A percentile compares a stretch with the other conserved stretches of the same genome.
phyloP scores from a whole-genome alignment of 768 basidiomycete genomes.

The Boletus speciosus region DNA sequence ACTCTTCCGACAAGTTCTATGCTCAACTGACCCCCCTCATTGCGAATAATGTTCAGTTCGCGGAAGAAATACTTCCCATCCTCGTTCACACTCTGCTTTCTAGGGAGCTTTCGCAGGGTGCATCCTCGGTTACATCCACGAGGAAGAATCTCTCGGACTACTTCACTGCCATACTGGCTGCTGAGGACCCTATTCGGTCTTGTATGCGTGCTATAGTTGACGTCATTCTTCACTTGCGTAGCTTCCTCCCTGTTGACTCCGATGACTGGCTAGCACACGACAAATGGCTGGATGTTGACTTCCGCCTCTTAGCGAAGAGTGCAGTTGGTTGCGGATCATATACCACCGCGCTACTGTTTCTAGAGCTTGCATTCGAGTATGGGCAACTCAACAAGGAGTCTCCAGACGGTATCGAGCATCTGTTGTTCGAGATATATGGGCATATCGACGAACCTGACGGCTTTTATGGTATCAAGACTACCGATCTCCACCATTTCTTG shows the following conservation, averaged over 20 bases:
- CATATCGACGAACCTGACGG: constrained; percentile 98
- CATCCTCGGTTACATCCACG: neutral
- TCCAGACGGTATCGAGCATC: constrained; percentile 49
- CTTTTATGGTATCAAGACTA: constrained; percentile 88
- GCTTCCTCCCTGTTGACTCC: constrained; percentile 44
- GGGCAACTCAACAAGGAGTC: constrained; percentile 26
- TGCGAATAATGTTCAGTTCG: constrained; percentile 50
- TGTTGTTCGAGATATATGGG: constrained; percentile 89
- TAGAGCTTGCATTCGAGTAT: constrained; percentile 73
- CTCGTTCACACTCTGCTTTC: constrained; percentile 69
- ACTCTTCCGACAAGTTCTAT: constrained; percentile 69
- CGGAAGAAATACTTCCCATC: constrained; percentile 66
- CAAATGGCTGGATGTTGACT: constrained; percentile 81
- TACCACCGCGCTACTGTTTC: constrained; percentile 84
- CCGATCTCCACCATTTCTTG: constrained; percentile 75
- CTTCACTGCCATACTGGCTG: constrained; percentile 24
- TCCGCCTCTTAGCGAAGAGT: constrained; percentile 61
- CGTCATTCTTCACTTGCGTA: constrained; percentile 75
- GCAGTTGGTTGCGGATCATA: constrained; percentile 80
- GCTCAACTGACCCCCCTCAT: constrained; percentile 63
- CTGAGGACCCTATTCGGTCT: constrained; percentile 37
- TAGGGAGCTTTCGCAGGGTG: constrained; percentile 15
- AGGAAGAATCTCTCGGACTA: constrained; percentile 23
- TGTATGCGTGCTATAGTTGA: constrained; percentile 62
- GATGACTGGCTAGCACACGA: constrained; percentile 53